Evolutionary conservation across 805 yeast species (phyloP), one percentile per base, ranked within the genome.

Genomic region (Zygotorulaspora sp.): DNA sequence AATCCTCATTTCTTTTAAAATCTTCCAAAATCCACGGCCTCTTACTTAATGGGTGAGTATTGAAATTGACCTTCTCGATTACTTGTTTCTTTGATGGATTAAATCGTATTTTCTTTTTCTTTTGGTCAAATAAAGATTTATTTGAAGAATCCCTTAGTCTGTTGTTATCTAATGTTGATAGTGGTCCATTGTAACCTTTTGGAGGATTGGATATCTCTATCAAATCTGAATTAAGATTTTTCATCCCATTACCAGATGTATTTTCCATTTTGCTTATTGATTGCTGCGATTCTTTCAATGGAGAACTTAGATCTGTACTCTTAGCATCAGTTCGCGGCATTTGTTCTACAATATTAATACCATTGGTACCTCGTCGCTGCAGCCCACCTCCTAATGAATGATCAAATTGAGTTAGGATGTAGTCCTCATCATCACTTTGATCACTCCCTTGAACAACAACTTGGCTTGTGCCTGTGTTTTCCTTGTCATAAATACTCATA

Each of bases 21-120:
- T 60, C 65, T 38, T 60, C 65, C 18, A 55, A 45, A 5, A 60
- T 60, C 65, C 65, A 60, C 3, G 63, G 56, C 24, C 49, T 50
- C 11, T 39, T 38, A 2, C 57, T 54, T 1, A 50, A 7, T 5
- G 65, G 65, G 35, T 60, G 57, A 7, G 11, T 28, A 30, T 53
- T 54, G 12, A 60, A 45, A 30, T 43, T 32, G 14, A 41, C 43
- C 8, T 20, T 15, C 5, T 23, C 11, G 3, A 22, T 16, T 6
- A 10, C 26, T 15, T 11, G 14, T 17, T 25, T n/a, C n/a, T 9
- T 21, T 4, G 41, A 16, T 5, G 35, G 14, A 3, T 29, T 33
- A 17, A 36, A 16, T 9, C 46, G 26, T 19, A 30, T 5, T 17
- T 26, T 35, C 8, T 14, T 4, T 10, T 14, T 26, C 9, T n/a